Evolutionary conservation across 2,329 filamentous ascomycete genomes (phyloP).

Genomic region (Colletotrichum cereale): DNA sequence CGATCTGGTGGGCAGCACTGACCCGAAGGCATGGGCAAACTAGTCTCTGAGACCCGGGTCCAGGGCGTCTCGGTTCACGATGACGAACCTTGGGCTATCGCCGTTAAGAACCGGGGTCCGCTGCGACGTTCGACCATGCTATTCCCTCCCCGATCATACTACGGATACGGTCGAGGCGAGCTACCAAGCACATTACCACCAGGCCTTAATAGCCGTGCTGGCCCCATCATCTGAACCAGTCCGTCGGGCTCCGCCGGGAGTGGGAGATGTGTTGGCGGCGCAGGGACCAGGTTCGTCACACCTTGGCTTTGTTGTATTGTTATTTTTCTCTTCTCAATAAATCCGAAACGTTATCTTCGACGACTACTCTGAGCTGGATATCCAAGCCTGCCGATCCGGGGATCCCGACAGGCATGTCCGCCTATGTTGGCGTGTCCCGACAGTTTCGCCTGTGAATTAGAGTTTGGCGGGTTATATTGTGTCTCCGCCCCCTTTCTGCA

Average conservation of each 20-base stretch:
- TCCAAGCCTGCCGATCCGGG: neutral
- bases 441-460: neutral
- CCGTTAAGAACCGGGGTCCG: neutral
- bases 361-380: neutral
- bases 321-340: neutral
- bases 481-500: neutral
- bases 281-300: slow-evolving; percentile 3
- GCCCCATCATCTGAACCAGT: neutral
- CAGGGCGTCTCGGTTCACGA: neutral
- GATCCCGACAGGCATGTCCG: neutral
- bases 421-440: too few relatives aligned
- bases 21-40: neutral
- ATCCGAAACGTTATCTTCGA: neutral
- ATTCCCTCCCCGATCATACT: neutral
- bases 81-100: neutral
- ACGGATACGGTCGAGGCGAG: neutral
- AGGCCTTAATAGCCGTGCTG: neutral
- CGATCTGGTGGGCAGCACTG: neutral
- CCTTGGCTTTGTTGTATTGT: neutral
- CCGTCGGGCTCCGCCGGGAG: neutral
- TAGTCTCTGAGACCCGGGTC: neutral
- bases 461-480: neutral
- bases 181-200: neutral
- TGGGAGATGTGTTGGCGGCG: neutral
- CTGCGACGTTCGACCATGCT: neutral